Evolutionary conservation across 306 rosid genomes (phyloP).

Genomic region (Carpinus fangiana): DNA sequence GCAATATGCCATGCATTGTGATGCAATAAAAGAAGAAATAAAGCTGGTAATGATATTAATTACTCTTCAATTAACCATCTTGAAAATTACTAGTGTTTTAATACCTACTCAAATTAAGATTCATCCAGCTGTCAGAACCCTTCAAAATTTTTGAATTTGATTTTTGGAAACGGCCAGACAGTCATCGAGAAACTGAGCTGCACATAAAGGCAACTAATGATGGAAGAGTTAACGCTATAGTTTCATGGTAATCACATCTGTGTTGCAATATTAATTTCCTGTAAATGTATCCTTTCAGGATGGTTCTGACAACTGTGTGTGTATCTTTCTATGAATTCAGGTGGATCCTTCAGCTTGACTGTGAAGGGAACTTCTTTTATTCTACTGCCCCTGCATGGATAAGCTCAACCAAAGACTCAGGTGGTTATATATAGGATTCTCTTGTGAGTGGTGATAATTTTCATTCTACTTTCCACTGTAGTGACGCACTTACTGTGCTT

Average conservation of each 20-base stretch:
- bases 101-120: conserved; percentile 52
- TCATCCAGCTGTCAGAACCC: conserved; percentile 95
- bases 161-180: conserved; percentile 96
- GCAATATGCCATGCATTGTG: conserved; percentile 78
- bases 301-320: not conserved
- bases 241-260: conserved; percentile 71
- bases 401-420: conserved; percentile 34
- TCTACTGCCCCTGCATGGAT: conserved; percentile 94
- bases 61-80: conserved; percentile 21
- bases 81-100: conserved; percentile 26
- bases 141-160: conserved; percentile 97
- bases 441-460: not conserved
- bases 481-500: not conserved
- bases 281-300: not conserved
- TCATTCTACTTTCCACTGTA: not conserved
- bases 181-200: conserved; percentile 63
- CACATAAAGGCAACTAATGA: conserved; percentile 56
- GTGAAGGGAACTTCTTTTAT: conserved; percentile 74
- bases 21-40: conserved; percentile 60
- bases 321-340: conserved; percentile 34
- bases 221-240: conserved; percentile 76
- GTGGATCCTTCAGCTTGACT: conserved; percentile 96
- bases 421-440: conserved; percentile 39
- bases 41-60: conserved; percentile 53
- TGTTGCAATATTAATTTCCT: conserved; percentile 10